phyloP scores from a whole-genome alignment of 2,329 filamentous ascomycete species.

The Chaetoscypha palmicola region DNA sequence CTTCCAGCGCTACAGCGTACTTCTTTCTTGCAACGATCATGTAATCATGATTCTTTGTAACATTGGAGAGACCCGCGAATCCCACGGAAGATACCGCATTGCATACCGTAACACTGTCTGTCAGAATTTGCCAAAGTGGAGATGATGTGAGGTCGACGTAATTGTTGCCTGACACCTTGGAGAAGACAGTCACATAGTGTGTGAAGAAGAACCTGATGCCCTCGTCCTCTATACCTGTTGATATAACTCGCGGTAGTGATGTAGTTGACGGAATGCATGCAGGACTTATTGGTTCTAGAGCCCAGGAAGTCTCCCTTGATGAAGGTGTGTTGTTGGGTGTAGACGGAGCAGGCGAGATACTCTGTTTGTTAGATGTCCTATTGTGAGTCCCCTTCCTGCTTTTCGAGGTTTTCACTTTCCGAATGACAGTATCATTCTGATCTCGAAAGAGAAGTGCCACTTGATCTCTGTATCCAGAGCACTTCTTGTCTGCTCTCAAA shows the following conservation, averaged over 20 bases:
- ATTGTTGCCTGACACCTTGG: conserved; percentile 1
- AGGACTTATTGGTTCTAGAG: background rate
- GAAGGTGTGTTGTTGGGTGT: background rate
- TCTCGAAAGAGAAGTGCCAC: conserved; percentile 51
- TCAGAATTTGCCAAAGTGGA: conserved; percentile 19
- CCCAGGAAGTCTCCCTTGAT: background rate
- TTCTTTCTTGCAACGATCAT: conserved; percentile 43
- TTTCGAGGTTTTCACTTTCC: conserved; percentile 35
- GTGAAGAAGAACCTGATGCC: conserved; percentile 24
- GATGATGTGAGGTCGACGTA: conserved; percentile 22
- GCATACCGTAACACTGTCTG: conserved; percentile 38
- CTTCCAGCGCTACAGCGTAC: conserved; percentile 42
- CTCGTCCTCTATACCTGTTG: conserved; percentile 10
- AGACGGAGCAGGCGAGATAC: background rate
- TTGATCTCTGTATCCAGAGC: conserved; percentile 48
- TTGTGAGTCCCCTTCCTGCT: background rate
- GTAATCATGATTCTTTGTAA: conserved; percentile 29
- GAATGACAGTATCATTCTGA: conserved; percentile 48
- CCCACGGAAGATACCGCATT: conserved; percentile 46
- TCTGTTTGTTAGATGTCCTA: background rate
- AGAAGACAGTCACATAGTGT: conserved; percentile 13
- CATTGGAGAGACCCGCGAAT: conserved; percentile 43
- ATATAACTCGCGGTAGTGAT: background rate
- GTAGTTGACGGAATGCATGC: background rate
- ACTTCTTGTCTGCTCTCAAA: conserved; percentile 42